phyloP scores from a whole-genome alignment of 441 rosid species.

The Populus hybrid region DNA sequence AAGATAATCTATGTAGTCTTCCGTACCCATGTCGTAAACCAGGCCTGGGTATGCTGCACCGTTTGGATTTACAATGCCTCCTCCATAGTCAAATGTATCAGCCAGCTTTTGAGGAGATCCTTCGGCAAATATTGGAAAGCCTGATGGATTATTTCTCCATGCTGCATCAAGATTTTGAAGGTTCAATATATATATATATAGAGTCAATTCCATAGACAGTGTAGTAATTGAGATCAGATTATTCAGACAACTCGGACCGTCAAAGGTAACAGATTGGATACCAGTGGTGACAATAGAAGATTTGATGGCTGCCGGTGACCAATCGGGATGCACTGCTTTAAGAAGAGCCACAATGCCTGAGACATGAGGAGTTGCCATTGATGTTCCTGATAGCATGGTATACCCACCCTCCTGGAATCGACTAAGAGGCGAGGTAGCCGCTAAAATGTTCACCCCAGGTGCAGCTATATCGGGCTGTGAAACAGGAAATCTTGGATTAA shows the following conservation, averaged over 20 bases:
- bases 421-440: conserved; percentile 28
- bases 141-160: conserved; percentile 37
- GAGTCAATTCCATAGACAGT: conserved; percentile 17
- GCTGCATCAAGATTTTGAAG: conserved; percentile 26
- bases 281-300: conserved; percentile 83
- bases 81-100: conserved; percentile 78
- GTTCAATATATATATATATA: neutral
- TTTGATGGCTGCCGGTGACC: conserved; percentile 75
- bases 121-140: conserved; percentile 42
- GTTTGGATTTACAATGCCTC: conserved; percentile 75
- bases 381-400: conserved; percentile 81
- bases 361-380: conserved; percentile 89
- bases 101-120: conserved; percentile 58
- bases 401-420: conserved; percentile 32
- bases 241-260: conserved; percentile 56
- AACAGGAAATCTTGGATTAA: neutral
- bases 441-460: conserved; percentile 24
- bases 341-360: conserved; percentile 76
- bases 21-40: conserved; percentile 54
- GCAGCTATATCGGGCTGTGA: conserved; percentile 48
- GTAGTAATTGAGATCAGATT: conserved; percentile 37
- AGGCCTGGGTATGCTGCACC: conserved; percentile 73
- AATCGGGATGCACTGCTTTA: conserved; percentile 55
- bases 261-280: conserved; percentile 35
- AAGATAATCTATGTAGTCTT: conserved; percentile 63